These are phyloP conservation scores for Bipolaris oryzae DNA, from an alignment of 2,329 filamentous ascomycete species.

Conservation along the genomic window DNA sequence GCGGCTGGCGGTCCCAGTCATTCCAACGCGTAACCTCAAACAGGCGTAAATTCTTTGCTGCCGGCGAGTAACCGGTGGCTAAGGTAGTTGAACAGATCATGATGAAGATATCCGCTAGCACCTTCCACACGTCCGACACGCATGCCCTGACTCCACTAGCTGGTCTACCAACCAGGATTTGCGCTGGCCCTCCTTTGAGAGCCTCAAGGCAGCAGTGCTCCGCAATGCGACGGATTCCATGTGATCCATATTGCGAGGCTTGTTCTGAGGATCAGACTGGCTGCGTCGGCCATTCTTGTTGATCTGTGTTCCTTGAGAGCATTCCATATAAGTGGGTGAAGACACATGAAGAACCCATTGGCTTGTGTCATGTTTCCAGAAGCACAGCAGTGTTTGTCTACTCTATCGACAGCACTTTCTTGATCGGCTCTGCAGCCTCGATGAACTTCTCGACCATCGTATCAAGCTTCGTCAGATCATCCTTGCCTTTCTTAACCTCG, in stretches of 20 bases:
- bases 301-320: background rate
- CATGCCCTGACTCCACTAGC: background rate
- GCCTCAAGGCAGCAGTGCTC: background rate
- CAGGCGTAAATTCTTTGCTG: background rate
- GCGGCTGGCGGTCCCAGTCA: no score
- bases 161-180: background rate
- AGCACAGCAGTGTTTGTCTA: slow-evolving; percentile 27
- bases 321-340: background rate
- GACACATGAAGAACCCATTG: background rate
- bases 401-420: slow-evolving; percentile 82
- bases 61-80: background rate
- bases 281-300: background rate
- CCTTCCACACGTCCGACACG: background rate
- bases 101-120: background rate
- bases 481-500: slow-evolving; percentile 90
- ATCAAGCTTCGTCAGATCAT: slow-evolving; percentile 89
- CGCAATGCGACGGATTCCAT: background rate
- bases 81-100: background rate
- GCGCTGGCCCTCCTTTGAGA: background rate
- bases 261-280: background rate
- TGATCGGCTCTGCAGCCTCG: slow-evolving; percentile 86
- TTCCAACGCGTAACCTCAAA: background rate
- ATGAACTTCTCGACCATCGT: slow-evolving; percentile 93
- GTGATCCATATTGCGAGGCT: background rate
- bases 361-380: background rate